These are phyloP conservation scores for Cladosporium sp. DNA, from an alignment of 2,329 filamentous ascomycete species.

Conservation along the genomic window DNA sequence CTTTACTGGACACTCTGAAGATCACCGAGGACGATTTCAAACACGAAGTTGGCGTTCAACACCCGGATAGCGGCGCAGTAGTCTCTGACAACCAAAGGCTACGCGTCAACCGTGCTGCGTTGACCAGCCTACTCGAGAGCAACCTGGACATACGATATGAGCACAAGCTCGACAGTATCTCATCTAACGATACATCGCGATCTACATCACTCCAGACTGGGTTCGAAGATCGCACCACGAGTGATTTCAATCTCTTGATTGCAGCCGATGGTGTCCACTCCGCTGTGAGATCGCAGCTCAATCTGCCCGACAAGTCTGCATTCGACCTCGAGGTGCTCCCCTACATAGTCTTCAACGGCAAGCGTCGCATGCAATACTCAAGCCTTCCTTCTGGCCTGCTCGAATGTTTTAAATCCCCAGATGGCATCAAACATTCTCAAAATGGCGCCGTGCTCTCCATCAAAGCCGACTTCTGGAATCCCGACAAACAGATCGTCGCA, in stretches of 20 bases:
- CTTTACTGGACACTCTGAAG: conserved; percentile 37
- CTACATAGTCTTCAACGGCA: conserved; percentile 42
- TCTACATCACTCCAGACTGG: conserved; percentile 18
- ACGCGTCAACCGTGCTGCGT: conserved; percentile 40
- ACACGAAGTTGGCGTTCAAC: conserved; percentile 35
- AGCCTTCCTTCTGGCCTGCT: conserved; percentile 22
- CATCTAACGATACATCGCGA: conserved; percentile 11
- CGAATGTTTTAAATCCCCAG: conserved; percentile 20
- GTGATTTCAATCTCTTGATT: conserved; percentile 33
- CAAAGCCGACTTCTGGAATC: conserved; percentile 30
- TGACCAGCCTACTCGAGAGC: conserved; percentile 41
- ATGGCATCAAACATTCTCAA: conserved; percentile 25
- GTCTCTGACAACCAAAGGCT: conserved; percentile 29
- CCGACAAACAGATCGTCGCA: conserved; percentile 30
- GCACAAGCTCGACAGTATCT: conserved; percentile 27
- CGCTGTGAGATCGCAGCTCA: conserved; percentile 1
- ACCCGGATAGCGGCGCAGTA: conserved; percentile 27
- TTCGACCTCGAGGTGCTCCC: conserved; percentile 38
- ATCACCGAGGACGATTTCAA: conserved; percentile 39
- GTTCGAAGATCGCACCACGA: background rate
- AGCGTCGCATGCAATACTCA: conserved; percentile 28
- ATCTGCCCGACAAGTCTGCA: background rate
- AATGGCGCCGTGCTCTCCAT: conserved; percentile 38
- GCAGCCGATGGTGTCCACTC: conserved; percentile 46
- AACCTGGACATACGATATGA: conserved; percentile 42